A percentile compares a stretch with the other conserved stretches of the same genome.
phyloP scores from a whole-genome alignment of 805 yeast species.

The Saturnispora galanensis region DNA sequence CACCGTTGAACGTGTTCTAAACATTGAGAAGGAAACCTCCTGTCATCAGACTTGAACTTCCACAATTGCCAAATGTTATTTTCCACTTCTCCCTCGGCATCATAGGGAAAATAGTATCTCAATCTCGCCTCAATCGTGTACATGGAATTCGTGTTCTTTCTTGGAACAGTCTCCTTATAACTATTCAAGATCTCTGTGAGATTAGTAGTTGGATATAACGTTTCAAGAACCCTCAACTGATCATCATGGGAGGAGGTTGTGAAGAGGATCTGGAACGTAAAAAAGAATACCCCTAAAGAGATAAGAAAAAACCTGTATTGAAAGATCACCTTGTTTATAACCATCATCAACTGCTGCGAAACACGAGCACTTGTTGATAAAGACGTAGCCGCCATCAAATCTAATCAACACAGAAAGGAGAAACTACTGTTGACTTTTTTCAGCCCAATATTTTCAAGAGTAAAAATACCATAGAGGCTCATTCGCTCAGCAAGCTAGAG shows the following conservation, averaged over 20 bases:
- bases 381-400: conserved; percentile 1
- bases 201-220: conserved; percentile 12
- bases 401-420: neutral
- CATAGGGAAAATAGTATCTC: conserved; percentile 19
- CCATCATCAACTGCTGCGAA: neutral
- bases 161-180: conserved; percentile 15
- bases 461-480: neutral
- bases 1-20: conserved; percentile 26
- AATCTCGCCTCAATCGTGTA: conserved; percentile 21
- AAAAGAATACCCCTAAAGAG: conserved; percentile 2
- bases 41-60: conserved; percentile 19
- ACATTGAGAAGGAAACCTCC: conserved; percentile 24
- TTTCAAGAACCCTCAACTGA: conserved; percentile 6
- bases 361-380: neutral
- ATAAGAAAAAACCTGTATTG: neutral
- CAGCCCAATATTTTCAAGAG: neutral
- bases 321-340: neutral
- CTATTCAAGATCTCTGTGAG: conserved; percentile 1
- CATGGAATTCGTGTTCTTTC: conserved; percentile 16
- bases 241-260: conserved; percentile 6
- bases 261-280: conserved; percentile 3
- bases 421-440: neutral
- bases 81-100: conserved; percentile 18
- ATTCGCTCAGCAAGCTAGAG: neutral
- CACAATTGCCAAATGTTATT: conserved; percentile 26